Conservation (phyloP, 2,329 filamentous ascomycete genomes). For the Nectriaceae sp. region DNA sequence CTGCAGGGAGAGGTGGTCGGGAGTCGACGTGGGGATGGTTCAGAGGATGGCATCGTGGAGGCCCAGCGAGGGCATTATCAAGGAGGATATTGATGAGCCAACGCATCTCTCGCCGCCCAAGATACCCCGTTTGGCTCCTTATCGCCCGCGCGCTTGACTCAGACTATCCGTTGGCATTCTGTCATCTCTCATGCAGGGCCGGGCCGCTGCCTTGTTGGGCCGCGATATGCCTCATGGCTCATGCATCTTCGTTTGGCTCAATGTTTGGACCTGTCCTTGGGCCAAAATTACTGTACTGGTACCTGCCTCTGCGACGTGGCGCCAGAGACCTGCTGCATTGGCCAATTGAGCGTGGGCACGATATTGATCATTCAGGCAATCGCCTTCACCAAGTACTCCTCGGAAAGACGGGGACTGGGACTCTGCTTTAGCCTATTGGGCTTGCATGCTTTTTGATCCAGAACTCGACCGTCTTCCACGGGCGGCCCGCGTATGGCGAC, state of each 20-base stretch:
- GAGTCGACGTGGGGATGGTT: conserved; percentile 20
- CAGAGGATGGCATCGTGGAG: not conserved
- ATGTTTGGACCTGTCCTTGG: conserved; percentile 8
- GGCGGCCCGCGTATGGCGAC: not conserved
- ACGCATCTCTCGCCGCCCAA: conserved; percentile 8
- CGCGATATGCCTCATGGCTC: conserved; percentile 24
- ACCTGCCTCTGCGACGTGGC: conserved; percentile 31
- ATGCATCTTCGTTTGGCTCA: conserved; percentile 19
- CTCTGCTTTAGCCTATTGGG: conserved; percentile 25
- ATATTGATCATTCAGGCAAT: conserved; percentile 19
- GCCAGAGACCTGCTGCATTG: conserved; percentile 24
- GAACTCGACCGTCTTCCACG: not conserved
- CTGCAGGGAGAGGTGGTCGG: conserved; percentile 13
- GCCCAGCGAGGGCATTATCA: not conserved
- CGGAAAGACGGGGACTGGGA: conserved; percentile 27
- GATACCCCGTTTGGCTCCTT: conserved; percentile 5
- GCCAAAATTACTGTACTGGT: conserved; percentile 24
- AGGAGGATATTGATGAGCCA: not conserved
- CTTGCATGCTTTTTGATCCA: conserved; percentile 25
- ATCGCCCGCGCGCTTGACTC: conserved; percentile 14
- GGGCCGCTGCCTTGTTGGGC: conserved; percentile 26
- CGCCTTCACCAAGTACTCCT: conserved; percentile 19
- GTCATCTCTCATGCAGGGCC: conserved; percentile 5
- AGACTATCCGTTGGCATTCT: conserved; percentile 11
- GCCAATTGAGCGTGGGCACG: conserved; percentile 34